Conservation (phyloP, 176 grass and related monocot species). For the Aegilops tauschii region DNA sequence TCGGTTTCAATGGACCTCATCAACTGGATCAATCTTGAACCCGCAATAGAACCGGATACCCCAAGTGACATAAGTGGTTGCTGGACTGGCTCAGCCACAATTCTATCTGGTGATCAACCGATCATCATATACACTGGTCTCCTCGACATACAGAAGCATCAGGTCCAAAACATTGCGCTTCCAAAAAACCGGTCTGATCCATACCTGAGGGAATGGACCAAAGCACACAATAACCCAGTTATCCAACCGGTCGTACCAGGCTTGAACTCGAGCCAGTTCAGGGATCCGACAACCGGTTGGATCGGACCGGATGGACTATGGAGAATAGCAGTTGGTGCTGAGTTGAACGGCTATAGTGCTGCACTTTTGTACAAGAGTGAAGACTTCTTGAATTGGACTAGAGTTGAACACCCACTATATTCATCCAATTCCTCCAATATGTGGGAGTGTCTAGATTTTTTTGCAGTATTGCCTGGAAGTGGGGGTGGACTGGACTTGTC, state of each 20-base stretch:
- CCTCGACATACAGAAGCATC: constrained; percentile 35
- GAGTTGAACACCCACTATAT: constrained; percentile 48
- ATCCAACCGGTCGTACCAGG: constrained; percentile 35
- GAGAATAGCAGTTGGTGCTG: constrained; percentile 61
- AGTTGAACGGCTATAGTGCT: constrained; percentile 39
- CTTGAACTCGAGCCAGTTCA: constrained; percentile 42
- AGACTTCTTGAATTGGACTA: constrained; percentile 60
- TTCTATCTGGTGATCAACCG: constrained; percentile 30
- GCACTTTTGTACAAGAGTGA: constrained; percentile 65
- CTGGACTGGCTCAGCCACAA: constrained; percentile 83
- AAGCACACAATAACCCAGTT: constrained; percentile 56
- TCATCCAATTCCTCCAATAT: constrained; percentile 41
- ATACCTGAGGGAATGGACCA: constrained; percentile 71
- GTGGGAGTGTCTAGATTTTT: constrained; percentile 79
- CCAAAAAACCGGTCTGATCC: constrained; percentile 73
- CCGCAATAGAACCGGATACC: constrained; percentile 37
- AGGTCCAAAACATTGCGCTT: constrained; percentile 69
- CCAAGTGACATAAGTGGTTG: constrained; percentile 62
- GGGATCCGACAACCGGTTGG: constrained; percentile 88
- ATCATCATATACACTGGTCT: constrained; percentile 73
- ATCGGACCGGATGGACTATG: constrained; percentile 58
- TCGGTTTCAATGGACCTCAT: constrained; percentile 75
- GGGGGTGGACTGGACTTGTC: constrained; percentile 47
- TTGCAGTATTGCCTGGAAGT: constrained; percentile 24
- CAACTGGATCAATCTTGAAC: constrained; percentile 64